These are phyloP conservation scores for Candida nitratophila DNA, from an alignment of 805 yeast species.

Conservation along the genomic window DNA sequence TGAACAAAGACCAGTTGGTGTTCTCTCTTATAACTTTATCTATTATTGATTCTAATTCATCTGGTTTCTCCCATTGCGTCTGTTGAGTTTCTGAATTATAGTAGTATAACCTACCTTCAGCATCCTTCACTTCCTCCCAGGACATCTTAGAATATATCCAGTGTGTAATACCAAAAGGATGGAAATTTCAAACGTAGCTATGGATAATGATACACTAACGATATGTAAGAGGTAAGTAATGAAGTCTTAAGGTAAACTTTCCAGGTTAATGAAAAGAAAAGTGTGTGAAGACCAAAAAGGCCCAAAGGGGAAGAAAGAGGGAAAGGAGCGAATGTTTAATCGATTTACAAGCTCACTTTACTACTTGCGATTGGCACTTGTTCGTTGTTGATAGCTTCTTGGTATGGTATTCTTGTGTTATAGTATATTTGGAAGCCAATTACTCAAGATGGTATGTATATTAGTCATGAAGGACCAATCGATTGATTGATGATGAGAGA, in stretches of 20 bases:
- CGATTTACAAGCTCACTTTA: too few species aligned
- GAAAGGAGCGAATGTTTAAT: too few species aligned
- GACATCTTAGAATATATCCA: constrained; percentile 8
- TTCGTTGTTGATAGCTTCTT: too few species aligned
- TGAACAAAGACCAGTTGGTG: constrained; percentile 47
- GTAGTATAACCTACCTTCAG: constrained; percentile 65
- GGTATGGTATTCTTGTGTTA: too few species aligned
- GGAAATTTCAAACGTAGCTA: too few species aligned
- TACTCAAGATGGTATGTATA: neutral
- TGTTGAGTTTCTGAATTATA: constrained; percentile 57
- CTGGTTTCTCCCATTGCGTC: constrained; percentile 81
- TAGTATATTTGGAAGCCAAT: too few species aligned
- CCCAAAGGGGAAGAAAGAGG: neutral
- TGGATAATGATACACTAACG: too few species aligned
- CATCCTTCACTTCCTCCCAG: constrained; percentile 65
- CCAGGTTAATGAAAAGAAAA: too few species aligned
- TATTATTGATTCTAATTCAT: constrained; percentile 32
- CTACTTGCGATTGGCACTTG: too few species aligned
- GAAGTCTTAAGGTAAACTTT: too few species aligned
- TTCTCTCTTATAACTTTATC: constrained; percentile 38
- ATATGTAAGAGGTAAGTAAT: neutral
- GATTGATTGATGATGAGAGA: neutral
- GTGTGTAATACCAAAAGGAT: too few species aligned
- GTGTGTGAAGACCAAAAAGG: neutral
- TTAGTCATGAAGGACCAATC: neutral